Conservation (phyloP, 192 early-diverging fungal species). For the Coemansia sp. region DNA sequence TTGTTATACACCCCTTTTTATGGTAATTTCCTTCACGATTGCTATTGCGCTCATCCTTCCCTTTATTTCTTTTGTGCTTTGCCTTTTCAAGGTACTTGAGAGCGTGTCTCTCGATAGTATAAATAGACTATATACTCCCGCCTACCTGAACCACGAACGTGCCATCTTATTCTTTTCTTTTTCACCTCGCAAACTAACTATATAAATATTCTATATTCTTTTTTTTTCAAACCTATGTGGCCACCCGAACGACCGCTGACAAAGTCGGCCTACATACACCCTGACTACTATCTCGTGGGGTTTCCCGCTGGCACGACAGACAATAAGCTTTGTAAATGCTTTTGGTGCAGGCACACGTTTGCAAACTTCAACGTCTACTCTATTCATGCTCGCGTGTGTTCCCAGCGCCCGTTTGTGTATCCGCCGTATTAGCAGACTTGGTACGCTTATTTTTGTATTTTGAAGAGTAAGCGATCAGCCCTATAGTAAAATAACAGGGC, state of each 20-base stretch:
- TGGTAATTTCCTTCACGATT: not conserved
- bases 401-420: constrained; percentile 27
- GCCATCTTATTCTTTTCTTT: not conserved
- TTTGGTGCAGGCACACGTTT: constrained; percentile 28
- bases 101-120: not conserved
- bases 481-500: too few relatives aligned
- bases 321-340: constrained; percentile 22
- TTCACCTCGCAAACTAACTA: not conserved
- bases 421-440: constrained; percentile 16
- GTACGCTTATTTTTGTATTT: not conserved
- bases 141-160: not conserved
- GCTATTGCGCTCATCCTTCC: not conserved
- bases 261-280: constrained; percentile 14
- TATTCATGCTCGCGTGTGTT: constrained; percentile 21
- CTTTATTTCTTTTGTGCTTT: not conserved
- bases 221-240: constrained; percentile 4
- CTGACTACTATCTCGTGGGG: constrained; percentile 14
- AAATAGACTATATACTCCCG: not conserved
- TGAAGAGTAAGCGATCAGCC: not conserved
- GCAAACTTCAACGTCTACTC: constrained; percentile 16
- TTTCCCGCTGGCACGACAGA: constrained; percentile 13
- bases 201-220: not conserved
- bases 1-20: not conserved
- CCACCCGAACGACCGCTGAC: constrained; percentile 21
- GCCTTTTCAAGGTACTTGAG: not conserved